These are phyloP conservation scores for Aristolochia contorta DNA, from an alignment of 164 flowering plant species.

Conservation along the genomic window DNA sequence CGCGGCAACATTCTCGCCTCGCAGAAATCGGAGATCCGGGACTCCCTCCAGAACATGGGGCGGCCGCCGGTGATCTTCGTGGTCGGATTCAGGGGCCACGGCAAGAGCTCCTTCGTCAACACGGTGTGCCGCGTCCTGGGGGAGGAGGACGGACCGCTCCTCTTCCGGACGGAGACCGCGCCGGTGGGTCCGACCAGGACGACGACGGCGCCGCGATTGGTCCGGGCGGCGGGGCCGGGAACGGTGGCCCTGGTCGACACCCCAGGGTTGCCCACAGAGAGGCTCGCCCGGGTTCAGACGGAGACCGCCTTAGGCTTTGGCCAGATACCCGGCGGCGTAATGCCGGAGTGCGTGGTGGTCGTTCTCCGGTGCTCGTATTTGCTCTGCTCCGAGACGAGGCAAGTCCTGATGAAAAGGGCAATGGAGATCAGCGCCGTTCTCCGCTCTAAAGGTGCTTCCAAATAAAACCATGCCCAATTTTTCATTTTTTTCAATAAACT, in stretches of 20 bases:
- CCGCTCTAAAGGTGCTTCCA: constrained; percentile 1
- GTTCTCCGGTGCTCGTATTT: constrained; percentile 5
- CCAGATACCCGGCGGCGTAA: not conserved
- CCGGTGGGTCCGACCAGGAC: not conserved
- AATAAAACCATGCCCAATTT: too few relatives aligned
- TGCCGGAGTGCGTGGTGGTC: constrained; percentile 7
- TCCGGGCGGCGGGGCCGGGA: not conserved
- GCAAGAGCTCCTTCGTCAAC: constrained; percentile 11
- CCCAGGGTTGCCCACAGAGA: constrained; percentile 1
- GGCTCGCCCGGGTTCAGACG: not conserved
- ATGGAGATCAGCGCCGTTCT: constrained; percentile 1
- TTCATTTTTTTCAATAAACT: too few relatives aligned
- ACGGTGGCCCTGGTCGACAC: constrained; percentile 3
- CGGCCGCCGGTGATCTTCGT: constrained; percentile 3
- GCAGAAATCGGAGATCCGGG: not conserved
- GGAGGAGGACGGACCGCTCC: constrained; percentile 6
- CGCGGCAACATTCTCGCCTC: not conserved
- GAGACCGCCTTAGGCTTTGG: not conserved
- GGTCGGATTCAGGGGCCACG: constrained; percentile 5
- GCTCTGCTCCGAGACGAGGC: not conserved
- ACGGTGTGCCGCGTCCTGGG: constrained; percentile 6
- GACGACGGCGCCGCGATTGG: not conserved
- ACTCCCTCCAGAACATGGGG: not conserved
- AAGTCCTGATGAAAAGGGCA: not conserved
- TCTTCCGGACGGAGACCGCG: constrained; percentile 5